These are phyloP conservation scores for Phialophora macrospora DNA, from an alignment of 2,329 filamentous ascomycete genomes.

Conservation along the genomic window DNA sequence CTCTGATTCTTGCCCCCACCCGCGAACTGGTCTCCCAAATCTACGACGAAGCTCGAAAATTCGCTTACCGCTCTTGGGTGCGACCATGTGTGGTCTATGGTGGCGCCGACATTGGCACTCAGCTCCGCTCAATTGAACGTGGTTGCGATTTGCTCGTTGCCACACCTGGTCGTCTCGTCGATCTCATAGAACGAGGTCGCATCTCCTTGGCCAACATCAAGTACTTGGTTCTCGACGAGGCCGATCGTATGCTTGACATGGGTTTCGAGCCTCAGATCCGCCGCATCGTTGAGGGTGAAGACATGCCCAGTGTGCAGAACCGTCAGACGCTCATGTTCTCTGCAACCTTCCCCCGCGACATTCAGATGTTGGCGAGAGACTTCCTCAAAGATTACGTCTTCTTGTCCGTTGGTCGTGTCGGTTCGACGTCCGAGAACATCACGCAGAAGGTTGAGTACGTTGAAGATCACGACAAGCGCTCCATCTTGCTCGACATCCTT, in stretches of 20 bases:
- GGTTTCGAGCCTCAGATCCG: constrained; percentile 99
- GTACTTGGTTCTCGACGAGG: constrained; percentile 97
- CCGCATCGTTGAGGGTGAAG: constrained; percentile 96
- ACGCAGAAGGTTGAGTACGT: constrained; percentile 99
- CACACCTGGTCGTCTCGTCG: constrained; percentile 94
- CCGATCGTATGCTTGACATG: constrained; percentile 99
- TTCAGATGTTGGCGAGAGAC: constrained; percentile 97
- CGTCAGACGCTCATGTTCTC: constrained; percentile 99
- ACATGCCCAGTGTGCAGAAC: constrained; percentile 82
- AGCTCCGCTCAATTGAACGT: constrained; percentile 96
- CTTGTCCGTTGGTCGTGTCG: constrained; percentile 96
- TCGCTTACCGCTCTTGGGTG: constrained; percentile 98
- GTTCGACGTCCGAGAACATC: constrained; percentile 99
- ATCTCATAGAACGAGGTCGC: constrained; percentile 96
- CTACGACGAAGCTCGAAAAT: constrained; percentile 96
- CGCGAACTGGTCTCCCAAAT: constrained; percentile 99
- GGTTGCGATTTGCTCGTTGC: constrained; percentile 97
- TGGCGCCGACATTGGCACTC: constrained; percentile 97
- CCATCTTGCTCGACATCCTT: constrained; percentile 93
- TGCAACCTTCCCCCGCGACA: constrained; percentile 97
- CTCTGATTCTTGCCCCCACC: constrained; percentile 91
- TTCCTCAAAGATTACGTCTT: constrained; percentile 99
- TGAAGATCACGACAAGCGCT: constrained; percentile 96
- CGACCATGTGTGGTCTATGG: constrained; percentile 98
- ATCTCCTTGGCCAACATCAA: constrained; percentile 99